Percentiles rank a stretch among this genome's conserved stretches.
Evolutionary conservation across 257 asterid species (phyloP).

Genomic region (Solanum megistacrolobum): DNA sequence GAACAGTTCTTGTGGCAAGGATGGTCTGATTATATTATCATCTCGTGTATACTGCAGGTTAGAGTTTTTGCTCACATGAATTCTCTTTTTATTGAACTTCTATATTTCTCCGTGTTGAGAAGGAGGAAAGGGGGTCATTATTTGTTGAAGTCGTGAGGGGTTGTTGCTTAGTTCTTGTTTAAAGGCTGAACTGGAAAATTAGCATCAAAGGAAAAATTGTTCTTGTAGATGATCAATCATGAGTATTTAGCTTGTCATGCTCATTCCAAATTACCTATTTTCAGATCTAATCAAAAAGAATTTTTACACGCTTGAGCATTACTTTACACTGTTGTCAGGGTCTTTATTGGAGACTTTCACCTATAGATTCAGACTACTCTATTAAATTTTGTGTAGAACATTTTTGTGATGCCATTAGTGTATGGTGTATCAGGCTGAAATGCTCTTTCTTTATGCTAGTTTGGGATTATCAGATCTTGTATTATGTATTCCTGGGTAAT

Average conservation of each 20-base stretch:
- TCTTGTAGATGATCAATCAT: background rate
- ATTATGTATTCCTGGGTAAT: background rate
- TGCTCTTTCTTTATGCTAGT: background rate
- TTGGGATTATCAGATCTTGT: background rate
- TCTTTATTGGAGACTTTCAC: background rate
- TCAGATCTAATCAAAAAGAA: background rate
- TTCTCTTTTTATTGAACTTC: background rate
- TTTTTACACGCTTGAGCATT: background rate
- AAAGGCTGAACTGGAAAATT: background rate
- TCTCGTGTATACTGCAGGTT: background rate
- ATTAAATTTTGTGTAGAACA: background rate
- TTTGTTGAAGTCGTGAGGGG: background rate
- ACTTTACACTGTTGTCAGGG: background rate
- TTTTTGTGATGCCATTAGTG: background rate
- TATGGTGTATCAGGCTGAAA: background rate
- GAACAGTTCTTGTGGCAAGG: background rate
- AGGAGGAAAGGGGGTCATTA: background rate
- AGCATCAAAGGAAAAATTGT: background rate
- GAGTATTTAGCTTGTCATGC: background rate
- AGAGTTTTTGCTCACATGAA: background rate
- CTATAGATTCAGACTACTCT: background rate
- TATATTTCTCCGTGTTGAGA: background rate
- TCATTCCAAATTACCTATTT: background rate
- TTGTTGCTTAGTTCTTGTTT: background rate
- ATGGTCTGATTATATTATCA: background rate